Base-by-base conservation (phyloP, 176 grass and related monocot species). In the Poa pratensis region DNA sequence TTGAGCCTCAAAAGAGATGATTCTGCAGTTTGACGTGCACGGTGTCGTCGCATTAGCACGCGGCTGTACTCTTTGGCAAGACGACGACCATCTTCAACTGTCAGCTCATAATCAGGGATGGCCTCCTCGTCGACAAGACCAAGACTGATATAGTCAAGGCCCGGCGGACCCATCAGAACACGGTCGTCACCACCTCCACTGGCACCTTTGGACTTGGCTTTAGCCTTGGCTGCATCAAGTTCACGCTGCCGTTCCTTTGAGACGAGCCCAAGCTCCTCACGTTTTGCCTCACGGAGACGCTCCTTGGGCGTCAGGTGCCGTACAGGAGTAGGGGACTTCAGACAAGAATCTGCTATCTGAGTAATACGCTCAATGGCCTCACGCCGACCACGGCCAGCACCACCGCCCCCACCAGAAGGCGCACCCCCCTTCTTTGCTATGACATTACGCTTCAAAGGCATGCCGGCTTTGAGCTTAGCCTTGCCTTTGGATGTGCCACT, bases 401-500 rank as follows among this genome's bases (percentile, higher is more conserved):
- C 51, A 2, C 78, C 81, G 20, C 50, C 59, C 3, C 83, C 85
- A 5, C 65, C 85, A 74, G 79, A 87, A 69, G 85, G 75, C 3
- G 39, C 11, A 6, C 70, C 70, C 60, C 87, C 70, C 69, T 90
- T 92, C 85, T 94, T 97, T 24, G 77, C 79, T 23, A 97, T 73
- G 46, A 85, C 37, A 34, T 82, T 91, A 43, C 89, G 91, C 87
- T 94, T 97, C 63, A 90, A 75, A 23, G 75, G 74, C 82, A 92
- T 85, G 3, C 89, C 89, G 4, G 73, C 11, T 78, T 97, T 97
- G 75, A 94, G 85, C 83, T 94, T 97, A 24, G 57, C 87, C 89
- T 97, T 97, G 51, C 94, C 94, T 80, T 97, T 97, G 59, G 94
- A 83, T 2, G 94, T 97, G 34, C 91, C 94, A 75, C 91, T 94